Percentiles rank a stretch among this genome's conserved stretches.
Evolutionary conservation across 306 rosid genomes (phyloP).

Genomic region (Pyrus betulifolia): DNA sequence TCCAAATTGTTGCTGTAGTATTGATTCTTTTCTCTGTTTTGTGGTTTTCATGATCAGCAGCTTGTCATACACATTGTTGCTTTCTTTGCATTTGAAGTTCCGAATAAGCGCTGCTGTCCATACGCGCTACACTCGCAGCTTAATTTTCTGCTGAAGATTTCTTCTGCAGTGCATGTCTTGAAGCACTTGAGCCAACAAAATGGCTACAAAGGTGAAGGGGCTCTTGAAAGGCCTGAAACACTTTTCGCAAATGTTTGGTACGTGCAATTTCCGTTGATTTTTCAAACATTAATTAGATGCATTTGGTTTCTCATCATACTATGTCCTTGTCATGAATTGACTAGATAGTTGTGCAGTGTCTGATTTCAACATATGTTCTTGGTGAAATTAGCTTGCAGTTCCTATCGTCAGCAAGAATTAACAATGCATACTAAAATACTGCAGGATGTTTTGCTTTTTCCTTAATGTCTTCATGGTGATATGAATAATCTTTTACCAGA

Average conservation of each 20-base stretch:
- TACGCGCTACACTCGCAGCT: neutral
- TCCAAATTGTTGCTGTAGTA: neutral
- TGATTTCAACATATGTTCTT: neutral
- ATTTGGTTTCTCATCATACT: neutral
- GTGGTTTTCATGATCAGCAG: neutral
- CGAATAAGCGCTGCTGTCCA: neutral
- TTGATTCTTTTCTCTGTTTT: slow-evolving; percentile 3
- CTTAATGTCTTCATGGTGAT: neutral
- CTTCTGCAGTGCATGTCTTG: slow-evolving; percentile 1
- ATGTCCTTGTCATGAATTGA: neutral
- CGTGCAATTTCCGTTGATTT: neutral
- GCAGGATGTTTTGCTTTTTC: neutral
- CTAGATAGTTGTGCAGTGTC: neutral
- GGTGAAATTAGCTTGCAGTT: neutral
- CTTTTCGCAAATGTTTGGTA: slow-evolving; percentile 88
- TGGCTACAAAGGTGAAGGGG: slow-evolving; percentile 61
- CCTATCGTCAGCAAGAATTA: neutral
- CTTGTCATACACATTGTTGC: neutral
- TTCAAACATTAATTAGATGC: neutral
- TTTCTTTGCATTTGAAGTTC: slow-evolving; percentile 12
- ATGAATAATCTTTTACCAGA: neutral
- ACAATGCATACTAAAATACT: neutral
- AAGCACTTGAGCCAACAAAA: slow-evolving; percentile 11
- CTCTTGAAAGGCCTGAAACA: slow-evolving; percentile 73
- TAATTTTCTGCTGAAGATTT: slow-evolving; percentile 11